A percentile compares a stretch with the other conserved stretches of the same genome.
Conservation (phyloP, 331 rosid species). For the Spiraea crenata region DNA sequence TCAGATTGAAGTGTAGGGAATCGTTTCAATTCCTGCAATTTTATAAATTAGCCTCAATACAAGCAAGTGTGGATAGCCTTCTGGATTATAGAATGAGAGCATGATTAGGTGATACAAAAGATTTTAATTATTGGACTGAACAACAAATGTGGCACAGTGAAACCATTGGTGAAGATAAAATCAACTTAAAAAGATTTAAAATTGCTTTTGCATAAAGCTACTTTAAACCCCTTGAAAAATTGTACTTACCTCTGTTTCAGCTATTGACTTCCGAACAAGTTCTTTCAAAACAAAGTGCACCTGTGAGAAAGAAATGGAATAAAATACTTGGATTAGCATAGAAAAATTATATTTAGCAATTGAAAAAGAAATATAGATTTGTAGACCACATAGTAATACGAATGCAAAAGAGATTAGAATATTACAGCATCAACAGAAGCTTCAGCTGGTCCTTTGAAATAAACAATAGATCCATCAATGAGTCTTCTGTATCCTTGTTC, state of each 20-base stretch:
- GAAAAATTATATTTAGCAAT: neutral
- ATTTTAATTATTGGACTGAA: neutral
- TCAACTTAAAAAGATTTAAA: neutral
- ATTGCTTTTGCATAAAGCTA: neutral
- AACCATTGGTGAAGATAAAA: neutral
- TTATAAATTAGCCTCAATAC: conserved; percentile 20
- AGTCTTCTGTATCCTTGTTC: conserved; percentile 99
- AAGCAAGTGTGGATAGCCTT: neutral
- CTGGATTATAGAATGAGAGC: neutral
- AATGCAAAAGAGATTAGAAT: conserved; percentile 18
- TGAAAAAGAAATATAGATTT: no score
- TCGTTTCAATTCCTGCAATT: conserved; percentile 83
- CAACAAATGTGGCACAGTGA: neutral
- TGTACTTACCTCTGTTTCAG: conserved; percentile 78
- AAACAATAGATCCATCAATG: conserved; percentile 88
- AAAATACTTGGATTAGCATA: neutral
- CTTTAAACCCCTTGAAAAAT: neutral
- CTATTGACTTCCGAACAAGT: conserved; percentile 92
- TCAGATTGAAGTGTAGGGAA: conserved; percentile 87
- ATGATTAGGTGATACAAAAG: neutral
- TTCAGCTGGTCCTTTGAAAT: conserved; percentile 99
- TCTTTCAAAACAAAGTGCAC: conserved; percentile 94
- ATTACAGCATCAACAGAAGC: conserved; percentile 99
- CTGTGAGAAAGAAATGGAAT: conserved; percentile 37
- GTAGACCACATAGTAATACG: no score